Evolutionary conservation across 1,284 basidiomycete species (phyloP).

Genomic region (Takashimella koratensis): DNA sequence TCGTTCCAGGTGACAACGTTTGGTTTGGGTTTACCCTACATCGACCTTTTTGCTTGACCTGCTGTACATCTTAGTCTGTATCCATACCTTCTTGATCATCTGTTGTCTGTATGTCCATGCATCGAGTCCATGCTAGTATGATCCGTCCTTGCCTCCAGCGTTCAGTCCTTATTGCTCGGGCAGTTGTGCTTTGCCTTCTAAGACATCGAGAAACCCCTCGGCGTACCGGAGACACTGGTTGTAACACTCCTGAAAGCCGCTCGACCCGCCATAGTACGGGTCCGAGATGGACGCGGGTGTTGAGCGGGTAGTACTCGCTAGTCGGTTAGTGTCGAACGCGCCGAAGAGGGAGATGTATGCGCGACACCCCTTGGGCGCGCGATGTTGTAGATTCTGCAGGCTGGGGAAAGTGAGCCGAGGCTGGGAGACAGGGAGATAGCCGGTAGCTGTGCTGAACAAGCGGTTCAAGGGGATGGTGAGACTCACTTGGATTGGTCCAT

Average conservation of each 20-base stretch:
- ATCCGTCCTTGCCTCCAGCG: not conserved
- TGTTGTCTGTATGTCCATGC: too few relatives aligned
- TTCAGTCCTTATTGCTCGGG: not conserved
- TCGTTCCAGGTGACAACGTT: not conserved
- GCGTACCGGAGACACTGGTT: slow-evolving; percentile 48
- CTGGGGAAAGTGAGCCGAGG: slow-evolving; percentile 23
- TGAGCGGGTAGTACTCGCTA: slow-evolving; percentile 9
- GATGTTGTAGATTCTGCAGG: slow-evolving; percentile 42
- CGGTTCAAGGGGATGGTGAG: too few relatives aligned
- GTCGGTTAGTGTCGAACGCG: slow-evolving; percentile 32
- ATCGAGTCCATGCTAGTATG: too few relatives aligned
- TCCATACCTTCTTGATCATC: too few relatives aligned
- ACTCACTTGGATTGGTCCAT: slow-evolving; percentile 49
- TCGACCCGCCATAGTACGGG: slow-evolving; percentile 50
- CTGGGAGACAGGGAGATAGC: too few relatives aligned
- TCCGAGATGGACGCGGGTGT: slow-evolving; percentile 31
- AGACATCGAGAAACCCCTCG: slow-evolving; percentile 43
- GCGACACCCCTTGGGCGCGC: slow-evolving; percentile 33
- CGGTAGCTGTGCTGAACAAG: too few relatives aligned
- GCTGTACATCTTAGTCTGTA: too few relatives aligned
- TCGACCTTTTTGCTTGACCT: not conserved
- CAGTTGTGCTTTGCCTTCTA: slow-evolving; percentile 18
- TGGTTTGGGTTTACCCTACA: not conserved
- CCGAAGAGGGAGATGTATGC: slow-evolving; percentile 40
- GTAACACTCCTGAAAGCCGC: slow-evolving; percentile 51